Evolutionary conservation across 2,329 filamentous ascomycete species (phyloP).

Genomic region (Cercospora nicotianae): DNA sequence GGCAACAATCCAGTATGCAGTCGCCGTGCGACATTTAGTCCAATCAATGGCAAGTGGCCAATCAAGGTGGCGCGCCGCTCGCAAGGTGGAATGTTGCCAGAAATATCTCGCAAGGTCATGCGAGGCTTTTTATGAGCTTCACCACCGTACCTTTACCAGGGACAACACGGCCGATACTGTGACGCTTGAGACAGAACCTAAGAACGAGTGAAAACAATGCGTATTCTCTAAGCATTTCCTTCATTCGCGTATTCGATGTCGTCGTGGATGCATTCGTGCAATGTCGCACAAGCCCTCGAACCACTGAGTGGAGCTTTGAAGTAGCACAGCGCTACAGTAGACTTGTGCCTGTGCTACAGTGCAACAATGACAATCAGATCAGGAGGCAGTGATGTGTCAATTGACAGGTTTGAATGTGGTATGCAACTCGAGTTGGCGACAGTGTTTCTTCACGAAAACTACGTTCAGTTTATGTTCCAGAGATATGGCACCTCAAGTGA

Average conservation of each 20-base stretch:
- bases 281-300: background rate
- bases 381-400: background rate
- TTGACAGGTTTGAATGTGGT: background rate
- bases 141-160: background rate
- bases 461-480: too few relatives aligned
- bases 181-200: background rate
- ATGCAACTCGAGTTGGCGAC: background rate
- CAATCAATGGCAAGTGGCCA: background rate
- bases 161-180: background rate
- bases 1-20: background rate
- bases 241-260: background rate
- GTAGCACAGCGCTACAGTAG: background rate
- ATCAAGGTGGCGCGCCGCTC: background rate
- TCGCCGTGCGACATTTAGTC: background rate
- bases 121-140: background rate
- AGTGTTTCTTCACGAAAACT: too few relatives aligned
- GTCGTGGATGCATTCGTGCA: background rate
- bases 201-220: background rate
- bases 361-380: background rate
- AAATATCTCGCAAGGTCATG: background rate
- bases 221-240: conserved; percentile 1
- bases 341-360: background rate
- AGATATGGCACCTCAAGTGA: background rate
- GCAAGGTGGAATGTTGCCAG: background rate
- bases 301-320: background rate